Conservation (phyloP, 108 stramenopile species). For the Licmophora abbreviata region DNA sequence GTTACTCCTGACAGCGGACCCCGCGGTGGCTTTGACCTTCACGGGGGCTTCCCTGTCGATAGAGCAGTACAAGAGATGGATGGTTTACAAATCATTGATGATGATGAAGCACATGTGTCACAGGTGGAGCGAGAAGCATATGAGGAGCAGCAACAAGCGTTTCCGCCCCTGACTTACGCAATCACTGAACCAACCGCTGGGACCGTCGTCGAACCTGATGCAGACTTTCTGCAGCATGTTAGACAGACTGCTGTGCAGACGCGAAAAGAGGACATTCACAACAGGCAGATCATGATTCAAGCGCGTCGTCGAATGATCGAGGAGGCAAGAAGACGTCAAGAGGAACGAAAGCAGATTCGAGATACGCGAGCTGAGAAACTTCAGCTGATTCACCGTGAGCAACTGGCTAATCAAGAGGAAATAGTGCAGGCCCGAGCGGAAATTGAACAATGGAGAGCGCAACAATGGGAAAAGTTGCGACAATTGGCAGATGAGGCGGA, state of each 20-base stretch:
- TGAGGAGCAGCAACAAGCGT: conserved; percentile 31
- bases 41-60: conserved; percentile 16
- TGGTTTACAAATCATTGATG: conserved; percentile 46
- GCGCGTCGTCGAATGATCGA: background rate
- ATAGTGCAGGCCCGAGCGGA: background rate
- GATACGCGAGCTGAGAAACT: background rate
- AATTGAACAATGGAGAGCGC: background rate
- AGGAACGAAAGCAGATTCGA: background rate
- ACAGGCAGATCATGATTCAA: background rate
- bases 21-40: conserved; percentile 33
- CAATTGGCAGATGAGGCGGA: too few relatives aligned
- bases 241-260: background rate
- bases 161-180: conserved; percentile 29
- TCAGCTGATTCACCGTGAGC: background rate
- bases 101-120: conserved; percentile 32
- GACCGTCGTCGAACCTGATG: background rate
- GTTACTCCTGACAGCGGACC: background rate
- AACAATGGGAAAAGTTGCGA: conserved; percentile 4
- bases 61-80: conserved; percentile 9
- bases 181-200: background rate
- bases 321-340: background rate
- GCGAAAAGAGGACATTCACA: background rate
- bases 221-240: background rate
- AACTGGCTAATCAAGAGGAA: background rate
- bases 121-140: conserved; percentile 30